A percentile compares a stretch with the other conserved stretches of the same genome.
These are phyloP conservation scores for Trichocomaceae sp. DNA, from an alignment of 2,329 filamentous ascomycete species.

Conservation along the genomic window DNA sequence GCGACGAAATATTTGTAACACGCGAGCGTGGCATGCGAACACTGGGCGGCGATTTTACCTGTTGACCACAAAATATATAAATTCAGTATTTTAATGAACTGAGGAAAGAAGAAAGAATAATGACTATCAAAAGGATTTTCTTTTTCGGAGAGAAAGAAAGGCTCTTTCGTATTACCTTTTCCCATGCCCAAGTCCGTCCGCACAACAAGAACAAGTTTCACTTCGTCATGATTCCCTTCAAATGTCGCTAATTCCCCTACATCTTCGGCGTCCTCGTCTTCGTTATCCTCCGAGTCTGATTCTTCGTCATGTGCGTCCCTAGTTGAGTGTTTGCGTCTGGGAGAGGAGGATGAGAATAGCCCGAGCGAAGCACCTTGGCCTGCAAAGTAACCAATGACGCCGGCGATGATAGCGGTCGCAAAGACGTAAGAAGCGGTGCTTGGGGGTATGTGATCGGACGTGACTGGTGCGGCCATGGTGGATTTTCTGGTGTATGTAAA, in stretches of 20 bases:
- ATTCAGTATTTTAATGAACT: not conserved
- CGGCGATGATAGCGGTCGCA: conserved; percentile 66
- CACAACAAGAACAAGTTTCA: conserved; percentile 89
- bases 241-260: conserved; percentile 42
- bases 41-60: conserved; percentile 98
- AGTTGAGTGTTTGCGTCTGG: conserved; percentile 35
- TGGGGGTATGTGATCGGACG: conserved; percentile 40
- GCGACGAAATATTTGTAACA: conserved; percentile 81
- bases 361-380: conserved; percentile 62
- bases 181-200: conserved; percentile 95
- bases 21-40: conserved; percentile 89
- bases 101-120: not conserved
- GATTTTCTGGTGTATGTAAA: not conserved
- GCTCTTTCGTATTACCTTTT: conserved; percentile 58
- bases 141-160: not conserved
- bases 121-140: not conserved
- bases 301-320: conserved; percentile 33
- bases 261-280: conserved; percentile 62
- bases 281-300: conserved; percentile 47
- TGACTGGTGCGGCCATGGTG: conserved; percentile 26
- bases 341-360: conserved; percentile 57
- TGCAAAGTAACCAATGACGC: conserved; percentile 69
- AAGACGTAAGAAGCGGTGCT: conserved; percentile 58
- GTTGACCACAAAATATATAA: not conserved
- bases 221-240: conserved; percentile 64